Base-by-base conservation (phyloP, 2,329 filamentous ascomycete genomes). In the Colletotrichum euphorbiae region DNA sequence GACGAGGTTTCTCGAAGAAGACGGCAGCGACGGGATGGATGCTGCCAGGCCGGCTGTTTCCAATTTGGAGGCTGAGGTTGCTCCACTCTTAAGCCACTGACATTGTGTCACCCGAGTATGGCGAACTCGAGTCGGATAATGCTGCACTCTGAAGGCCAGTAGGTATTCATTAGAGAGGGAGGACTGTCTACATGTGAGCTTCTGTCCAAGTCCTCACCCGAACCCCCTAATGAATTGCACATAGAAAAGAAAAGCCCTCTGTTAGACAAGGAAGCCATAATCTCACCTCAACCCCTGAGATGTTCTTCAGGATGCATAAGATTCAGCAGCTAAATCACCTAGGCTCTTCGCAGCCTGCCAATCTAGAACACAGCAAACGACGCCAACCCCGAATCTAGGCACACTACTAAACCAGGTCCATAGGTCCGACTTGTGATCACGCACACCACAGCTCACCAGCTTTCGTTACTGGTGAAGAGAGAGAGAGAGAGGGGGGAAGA, bases 1-100 rank as follows among this genome's bases (percentile, higher is more conserved):
- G 70, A 71, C 64, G 6, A 73, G 61, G 48, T 79, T 73, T 19
- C 67, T 78, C 2, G 77, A 79, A 38, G 77, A 79, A 38, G 77
- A 78, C 17, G 67, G 74, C 0, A 64, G 50, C 28, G 69, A 73
- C 0, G 73, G 73, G 2, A 77, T 78, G 75, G 70, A 71, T 15
- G 64, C 67, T 6, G 75, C 78, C 4, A 72, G 72, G 28, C 46
- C 71, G 28, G 74, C 74, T 0, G 63, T 77, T 19, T 58, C 58
- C 3, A 71, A 71, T 24, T 42, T 78, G 2, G 75, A 76, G 24
- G 33, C 31, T 24, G 58, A 62, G 4, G 51, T 58, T 58, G 45
- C 36, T n/a, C 64, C 38, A 4, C 28, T 19, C 6, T 7, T 24
- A n/a, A 24, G 50, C 17, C 36, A 38, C 11, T 9, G 6, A 43